These are phyloP conservation scores for Calocybe cyanea DNA, from an alignment of 768 basidiomycete species.

Conservation along the genomic window DNA sequence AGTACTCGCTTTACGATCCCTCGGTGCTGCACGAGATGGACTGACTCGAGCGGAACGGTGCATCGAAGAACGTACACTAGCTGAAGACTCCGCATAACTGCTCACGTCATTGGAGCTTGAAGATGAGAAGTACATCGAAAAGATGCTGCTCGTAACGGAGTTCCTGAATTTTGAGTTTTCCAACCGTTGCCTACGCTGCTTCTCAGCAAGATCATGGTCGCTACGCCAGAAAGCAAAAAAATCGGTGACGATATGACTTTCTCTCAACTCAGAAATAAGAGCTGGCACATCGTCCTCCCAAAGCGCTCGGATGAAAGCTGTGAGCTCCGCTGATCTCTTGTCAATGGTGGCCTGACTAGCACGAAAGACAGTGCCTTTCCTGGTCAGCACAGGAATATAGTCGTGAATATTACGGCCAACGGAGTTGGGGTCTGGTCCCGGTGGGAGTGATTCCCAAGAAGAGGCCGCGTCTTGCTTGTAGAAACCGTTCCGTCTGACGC, in stretches of 20 bases:
- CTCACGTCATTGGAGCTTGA: constrained; percentile 21
- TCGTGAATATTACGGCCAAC: constrained; percentile 68
- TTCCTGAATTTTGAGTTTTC: constrained; percentile 26
- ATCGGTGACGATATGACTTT: constrained; percentile 54
- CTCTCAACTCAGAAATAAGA: constrained; percentile 62
- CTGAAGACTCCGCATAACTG: constrained; percentile 15
- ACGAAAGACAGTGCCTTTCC: constrained; percentile 71
- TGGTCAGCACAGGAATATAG: constrained; percentile 62
- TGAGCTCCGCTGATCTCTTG: constrained; percentile 59
- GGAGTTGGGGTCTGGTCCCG: constrained; percentile 74
- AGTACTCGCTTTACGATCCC: constrained; percentile 15
- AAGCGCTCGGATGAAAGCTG: constrained; percentile 53
- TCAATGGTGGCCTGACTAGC: constrained; percentile 63
- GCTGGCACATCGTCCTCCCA: constrained; percentile 60
- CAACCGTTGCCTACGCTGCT: constrained; percentile 26
- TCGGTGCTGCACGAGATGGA: constrained; percentile 1
- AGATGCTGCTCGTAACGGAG: constrained; percentile 51
- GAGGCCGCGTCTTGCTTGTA: constrained; percentile 70
- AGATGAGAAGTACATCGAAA: constrained; percentile 58
- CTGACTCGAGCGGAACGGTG: constrained; percentile 5
- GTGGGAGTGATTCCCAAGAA: constrained; percentile 82
- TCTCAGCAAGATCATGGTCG: constrained; percentile 59
- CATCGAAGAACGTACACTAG: constrained; percentile 16
- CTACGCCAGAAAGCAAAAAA: constrained; percentile 80
- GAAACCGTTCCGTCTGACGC: constrained; percentile 70